A percentile compares a stretch with the other conserved stretches of the same genome.
Evolutionary conservation across 2,329 filamentous ascomycete genomes (phyloP).

Genomic region (Periconia macrospinosa): DNA sequence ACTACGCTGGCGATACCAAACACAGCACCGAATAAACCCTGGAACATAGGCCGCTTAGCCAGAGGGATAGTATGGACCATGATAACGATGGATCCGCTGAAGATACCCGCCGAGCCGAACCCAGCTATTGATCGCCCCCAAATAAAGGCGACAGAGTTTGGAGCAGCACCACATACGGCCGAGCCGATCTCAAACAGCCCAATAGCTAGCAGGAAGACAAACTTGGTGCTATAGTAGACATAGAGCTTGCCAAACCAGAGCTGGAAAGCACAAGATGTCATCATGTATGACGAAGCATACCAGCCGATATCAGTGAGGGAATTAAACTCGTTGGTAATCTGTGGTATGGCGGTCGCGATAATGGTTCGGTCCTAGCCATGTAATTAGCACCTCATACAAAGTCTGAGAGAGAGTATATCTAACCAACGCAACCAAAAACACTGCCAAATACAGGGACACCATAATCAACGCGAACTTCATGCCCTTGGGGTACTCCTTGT

Average conservation of each 20-base stretch:
- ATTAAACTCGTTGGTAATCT: not conserved
- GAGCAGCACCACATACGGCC: constrained; percentile 38
- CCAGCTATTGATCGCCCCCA: constrained; percentile 43
- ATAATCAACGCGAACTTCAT: not conserved
- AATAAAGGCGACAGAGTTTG: constrained; percentile 45
- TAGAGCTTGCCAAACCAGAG: constrained; percentile 19
- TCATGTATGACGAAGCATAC: not conserved
- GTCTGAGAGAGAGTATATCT: not conserved
- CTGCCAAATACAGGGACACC: not conserved
- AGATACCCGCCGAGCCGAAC: constrained; percentile 40
- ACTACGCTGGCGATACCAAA: constrained; percentile 40
- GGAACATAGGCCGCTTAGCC: constrained; percentile 41
- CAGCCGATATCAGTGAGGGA: not conserved
- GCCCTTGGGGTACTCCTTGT: not conserved
- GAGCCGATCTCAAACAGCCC: constrained; percentile 45
- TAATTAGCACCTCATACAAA: not conserved
- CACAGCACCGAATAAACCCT: constrained; percentile 37
- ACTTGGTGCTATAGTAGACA: constrained; percentile 39
- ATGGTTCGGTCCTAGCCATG: not conserved
- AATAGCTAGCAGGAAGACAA: constrained; percentile 33
- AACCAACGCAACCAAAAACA: not conserved
- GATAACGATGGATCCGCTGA: constrained; percentile 38
- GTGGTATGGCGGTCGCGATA: not conserved
- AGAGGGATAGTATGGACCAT: constrained; percentile 40
- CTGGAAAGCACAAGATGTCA: not conserved